Percentiles rank a stretch among this genome's conserved stretches.
Evolutionary conservation across 345 rosid species (phyloP).

Genomic region (Noccaea caerulescens): DNA sequence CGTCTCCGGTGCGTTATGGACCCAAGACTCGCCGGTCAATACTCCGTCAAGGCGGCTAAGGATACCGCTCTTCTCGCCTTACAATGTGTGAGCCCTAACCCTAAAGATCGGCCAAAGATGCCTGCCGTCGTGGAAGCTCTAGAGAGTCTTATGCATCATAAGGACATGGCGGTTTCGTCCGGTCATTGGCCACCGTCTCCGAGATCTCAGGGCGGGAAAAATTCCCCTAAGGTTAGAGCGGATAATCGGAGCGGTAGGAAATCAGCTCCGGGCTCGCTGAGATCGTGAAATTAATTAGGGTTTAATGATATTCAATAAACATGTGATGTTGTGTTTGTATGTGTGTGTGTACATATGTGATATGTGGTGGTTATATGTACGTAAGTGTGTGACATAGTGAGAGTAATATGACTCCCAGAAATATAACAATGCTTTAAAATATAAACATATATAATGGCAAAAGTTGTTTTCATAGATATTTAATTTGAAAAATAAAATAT

Average conservation of each 20-base stretch:
- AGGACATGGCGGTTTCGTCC: slow-evolving; percentile 78
- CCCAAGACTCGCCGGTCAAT: slow-evolving; percentile 78
- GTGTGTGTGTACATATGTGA: not conserved
- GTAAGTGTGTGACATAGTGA: slow-evolving; percentile 25
- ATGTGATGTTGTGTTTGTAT: slow-evolving; percentile 8
- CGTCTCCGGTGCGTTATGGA: slow-evolving; percentile 73
- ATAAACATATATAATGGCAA: no score
- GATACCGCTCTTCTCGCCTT: slow-evolving; percentile 64
- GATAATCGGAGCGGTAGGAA: slow-evolving; percentile 48
- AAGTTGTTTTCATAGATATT: no score
- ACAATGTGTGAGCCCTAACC: slow-evolving; percentile 76
- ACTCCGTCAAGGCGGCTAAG: slow-evolving; percentile 88
- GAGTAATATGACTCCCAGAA: not conserved
- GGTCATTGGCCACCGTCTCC: slow-evolving; percentile 70
- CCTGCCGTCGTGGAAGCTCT: slow-evolving; percentile 63
- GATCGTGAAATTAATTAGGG: slow-evolving; percentile 28
- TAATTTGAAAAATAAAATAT: no score
- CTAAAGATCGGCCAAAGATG: slow-evolving; percentile 92
- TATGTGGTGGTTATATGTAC: slow-evolving; percentile 1
- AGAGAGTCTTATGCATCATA: slow-evolving; percentile 58
- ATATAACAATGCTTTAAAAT: no score
- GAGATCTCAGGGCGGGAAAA: slow-evolving; percentile 43
- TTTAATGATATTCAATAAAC: slow-evolving; percentile 21
- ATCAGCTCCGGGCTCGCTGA: slow-evolving; percentile 49
- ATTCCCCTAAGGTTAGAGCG: slow-evolving; percentile 42